A percentile compares a stretch with the other conserved stretches of the same genome.
Conservation (phyloP, 192 early-diverging fungal species). For the Entomortierella lignicola region DNA sequence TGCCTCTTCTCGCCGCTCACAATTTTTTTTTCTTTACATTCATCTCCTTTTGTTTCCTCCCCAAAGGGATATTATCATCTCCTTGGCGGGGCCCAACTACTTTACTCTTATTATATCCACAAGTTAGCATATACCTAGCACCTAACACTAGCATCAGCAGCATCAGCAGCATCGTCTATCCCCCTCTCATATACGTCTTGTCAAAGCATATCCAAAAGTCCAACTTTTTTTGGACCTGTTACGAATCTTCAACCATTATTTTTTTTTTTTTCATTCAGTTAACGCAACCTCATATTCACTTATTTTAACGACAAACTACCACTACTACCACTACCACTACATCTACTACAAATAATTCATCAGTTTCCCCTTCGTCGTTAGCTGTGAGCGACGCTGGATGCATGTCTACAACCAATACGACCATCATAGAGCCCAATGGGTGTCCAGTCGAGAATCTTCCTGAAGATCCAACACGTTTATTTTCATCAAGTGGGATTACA, state of each 20-base stretch:
- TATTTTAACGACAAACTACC: background rate
- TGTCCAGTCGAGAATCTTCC: conserved; percentile 40
- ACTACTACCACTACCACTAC: background rate
- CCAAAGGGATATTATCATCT: background rate
- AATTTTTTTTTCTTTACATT: background rate
- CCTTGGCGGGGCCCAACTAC: conserved; percentile 1
- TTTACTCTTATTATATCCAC: background rate
- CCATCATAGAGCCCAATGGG: conserved; percentile 32
- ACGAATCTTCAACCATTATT: no score
- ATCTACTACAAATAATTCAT: background rate
- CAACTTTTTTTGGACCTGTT: no score
- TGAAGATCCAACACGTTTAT: conserved; percentile 36
- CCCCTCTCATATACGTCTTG: no score
- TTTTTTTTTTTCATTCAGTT: background rate
- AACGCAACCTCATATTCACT: no score
- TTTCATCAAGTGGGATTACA: conserved; percentile 30
- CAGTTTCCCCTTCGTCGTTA: background rate
- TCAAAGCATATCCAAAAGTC: no score
- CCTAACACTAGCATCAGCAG: no score
- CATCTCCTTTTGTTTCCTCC: background rate
- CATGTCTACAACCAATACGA: conserved; percentile 19
- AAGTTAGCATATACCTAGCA: no score
- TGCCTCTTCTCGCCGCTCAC: conserved; percentile 3
- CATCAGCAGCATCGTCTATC: no score
- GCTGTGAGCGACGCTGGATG: background rate